phyloP scores from a whole-genome alignment of 2,329 filamentous ascomycete genomes.

The Cryoendolithus antarcticus region DNA sequence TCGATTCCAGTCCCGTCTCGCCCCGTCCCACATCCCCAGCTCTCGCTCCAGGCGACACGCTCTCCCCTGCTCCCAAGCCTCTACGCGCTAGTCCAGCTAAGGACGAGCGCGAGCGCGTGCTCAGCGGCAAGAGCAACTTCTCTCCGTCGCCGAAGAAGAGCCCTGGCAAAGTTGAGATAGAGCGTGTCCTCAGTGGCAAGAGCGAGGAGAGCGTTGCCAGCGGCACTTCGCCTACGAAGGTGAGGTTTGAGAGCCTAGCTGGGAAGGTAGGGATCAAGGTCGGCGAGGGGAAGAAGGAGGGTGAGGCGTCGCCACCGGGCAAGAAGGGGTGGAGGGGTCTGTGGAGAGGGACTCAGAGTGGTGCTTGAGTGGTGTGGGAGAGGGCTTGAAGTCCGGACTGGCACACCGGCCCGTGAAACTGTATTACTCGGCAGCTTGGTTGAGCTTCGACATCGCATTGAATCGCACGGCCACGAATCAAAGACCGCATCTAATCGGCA shows the following conservation, averaged over 20 bases:
- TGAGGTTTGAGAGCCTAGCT: slow-evolving; percentile 34
- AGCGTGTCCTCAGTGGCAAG: too few species aligned
- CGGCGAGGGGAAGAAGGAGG: slow-evolving; percentile 11
- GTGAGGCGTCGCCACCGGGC: slow-evolving; percentile 11
- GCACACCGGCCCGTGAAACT: too few species aligned
- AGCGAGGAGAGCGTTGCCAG: neutral
- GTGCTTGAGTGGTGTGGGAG: too few species aligned
- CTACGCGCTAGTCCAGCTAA: neutral
- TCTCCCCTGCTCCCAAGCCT: slow-evolving; percentile 7
- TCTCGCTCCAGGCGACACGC: slow-evolving; percentile 8
- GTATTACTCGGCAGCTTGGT: too few species aligned
- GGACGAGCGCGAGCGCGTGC: neutral
- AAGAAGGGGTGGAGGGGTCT: slow-evolving; percentile 23
- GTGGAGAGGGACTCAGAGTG: slow-evolving; percentile 9
- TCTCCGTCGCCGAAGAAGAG: slow-evolving; percentile 8
- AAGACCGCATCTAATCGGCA: too few species aligned
- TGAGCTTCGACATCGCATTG: too few species aligned
- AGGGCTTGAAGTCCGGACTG: too few species aligned
- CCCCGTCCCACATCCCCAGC: slow-evolving; percentile 11
- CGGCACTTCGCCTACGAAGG: slow-evolving; percentile 30
- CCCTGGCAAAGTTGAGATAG: slow-evolving; percentile 9
- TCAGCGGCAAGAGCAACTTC: neutral
- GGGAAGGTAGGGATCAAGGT: slow-evolving; percentile 31
- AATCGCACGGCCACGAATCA: too few species aligned
- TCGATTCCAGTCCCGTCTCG: slow-evolving; percentile 11